Base-by-base conservation (phyloP, 192 early-diverging fungal species). In the Radiomyces spectabilis region DNA sequence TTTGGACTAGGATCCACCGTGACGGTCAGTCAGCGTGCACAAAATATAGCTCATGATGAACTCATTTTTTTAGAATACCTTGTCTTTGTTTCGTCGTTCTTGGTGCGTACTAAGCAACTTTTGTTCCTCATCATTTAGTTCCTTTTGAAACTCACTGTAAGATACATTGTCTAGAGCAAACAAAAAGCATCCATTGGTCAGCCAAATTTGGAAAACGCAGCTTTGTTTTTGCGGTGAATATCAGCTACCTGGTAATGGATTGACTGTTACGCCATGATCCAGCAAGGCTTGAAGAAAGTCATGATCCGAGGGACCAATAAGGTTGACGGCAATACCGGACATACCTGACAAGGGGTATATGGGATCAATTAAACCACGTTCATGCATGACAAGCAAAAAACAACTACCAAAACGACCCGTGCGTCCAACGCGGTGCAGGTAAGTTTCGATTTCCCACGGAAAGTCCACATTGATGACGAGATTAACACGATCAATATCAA, bases 381-480 rank as follows among this genome's bases (percentile, higher is more conserved):
- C 13, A 8, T 35, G 5, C 13, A 13, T 12, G 12, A 29, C 4
- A 48, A 25, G 3, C 21, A 5, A 29, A 16, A 15, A 26, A n/a
- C 3, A 1, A 21, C 43, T 63, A 60, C 96, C 96, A 63, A 93
- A 99, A 41, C 96, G 80, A 22, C 96, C 96, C 8, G 96, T 96
- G 42, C 96, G 86, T 18, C 96, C 96, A 62, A 99, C 92, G 39
- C 96, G 85, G 69, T 99, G 96, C 30, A 98, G 75, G 61, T 99
- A 99, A 0, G 96, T 97, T 59, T 97, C 94, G 13, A 65, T 68
- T 26, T 88, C 85, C 35, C 86, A 61, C 7, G 96, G 96, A 41
- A 94, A 83, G 56, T 99, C 96, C 47, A 86, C 91, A 76, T 99
- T 99, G 62, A 99, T 82, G 22, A 99, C 96, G 56, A 95, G 67